Conservation (phyloP, 1,284 basidiomycete species). For the Apiotrichum gracile region DNA sequence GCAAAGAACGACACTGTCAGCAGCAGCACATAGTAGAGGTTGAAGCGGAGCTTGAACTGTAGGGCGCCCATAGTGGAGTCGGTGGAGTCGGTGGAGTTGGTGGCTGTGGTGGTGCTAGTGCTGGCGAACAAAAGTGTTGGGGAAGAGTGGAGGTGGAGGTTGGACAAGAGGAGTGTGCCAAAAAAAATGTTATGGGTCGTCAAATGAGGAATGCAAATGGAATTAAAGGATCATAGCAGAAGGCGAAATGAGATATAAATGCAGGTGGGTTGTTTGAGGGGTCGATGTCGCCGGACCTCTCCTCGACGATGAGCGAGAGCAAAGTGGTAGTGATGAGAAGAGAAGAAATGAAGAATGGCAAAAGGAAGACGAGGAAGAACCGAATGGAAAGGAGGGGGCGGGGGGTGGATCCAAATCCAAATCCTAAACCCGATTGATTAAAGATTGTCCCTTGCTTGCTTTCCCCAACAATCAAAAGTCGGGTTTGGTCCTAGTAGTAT, state of each 20-base stretch:
- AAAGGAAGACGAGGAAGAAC: too few relatives aligned
- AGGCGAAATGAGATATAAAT: too few relatives aligned
- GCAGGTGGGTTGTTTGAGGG: background rate
- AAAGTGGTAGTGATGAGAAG: background rate
- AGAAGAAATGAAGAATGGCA: background rate
- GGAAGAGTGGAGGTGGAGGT: background rate
- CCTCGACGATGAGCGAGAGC: background rate
- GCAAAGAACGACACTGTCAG: constrained; percentile 71
- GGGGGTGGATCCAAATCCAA: too few relatives aligned
- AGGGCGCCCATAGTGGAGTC: constrained; percentile 23
- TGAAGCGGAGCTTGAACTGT: constrained; percentile 58
- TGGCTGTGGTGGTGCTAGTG: background rate
- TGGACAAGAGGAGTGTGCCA: background rate
- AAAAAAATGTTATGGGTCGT: background rate
- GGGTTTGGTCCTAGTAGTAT: too few relatives aligned
- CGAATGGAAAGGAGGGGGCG: too few relatives aligned
- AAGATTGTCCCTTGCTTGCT: too few relatives aligned
- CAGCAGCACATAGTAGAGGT: constrained; percentile 68
- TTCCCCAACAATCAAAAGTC: too few relatives aligned
- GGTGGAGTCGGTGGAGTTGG: background rate
- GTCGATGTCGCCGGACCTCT: background rate
- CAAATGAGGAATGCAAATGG: background rate
- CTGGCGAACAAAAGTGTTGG: background rate
- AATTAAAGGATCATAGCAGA: background rate
- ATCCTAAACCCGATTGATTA: too few relatives aligned